Percentiles rank a stretch among this genome's conserved stretches.
Conservation (phyloP, 2,329 filamentous ascomycete species). For the Chaetothyriales sp. region DNA sequence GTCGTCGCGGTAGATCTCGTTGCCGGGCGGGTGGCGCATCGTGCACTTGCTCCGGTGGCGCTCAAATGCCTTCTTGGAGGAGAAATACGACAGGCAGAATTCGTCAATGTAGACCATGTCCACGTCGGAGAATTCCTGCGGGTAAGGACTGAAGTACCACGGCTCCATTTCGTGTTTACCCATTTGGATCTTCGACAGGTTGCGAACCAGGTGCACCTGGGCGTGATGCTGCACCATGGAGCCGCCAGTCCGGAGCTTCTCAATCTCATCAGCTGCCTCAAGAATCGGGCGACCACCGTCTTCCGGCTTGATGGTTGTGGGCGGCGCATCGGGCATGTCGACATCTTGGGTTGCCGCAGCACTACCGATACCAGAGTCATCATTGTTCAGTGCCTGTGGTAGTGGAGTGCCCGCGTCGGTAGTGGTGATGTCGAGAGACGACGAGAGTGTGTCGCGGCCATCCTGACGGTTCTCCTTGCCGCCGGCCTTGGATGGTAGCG, state of each 20-base stretch:
- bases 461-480: conserved; percentile 46
- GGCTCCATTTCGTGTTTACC: conserved; percentile 82
- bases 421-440: conserved; percentile 16
- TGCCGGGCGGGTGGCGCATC: conserved; percentile 81
- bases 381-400: conserved; percentile 9
- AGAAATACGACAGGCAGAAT: conserved; percentile 87
- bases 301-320: conserved; percentile 22
- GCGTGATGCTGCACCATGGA: conserved; percentile 99
- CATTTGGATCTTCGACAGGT: conserved; percentile 88
- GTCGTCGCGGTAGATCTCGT: conserved; percentile 89
- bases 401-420: conserved; percentile 28
- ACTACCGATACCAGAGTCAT: conserved; percentile 16
- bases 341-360: conserved; percentile 21
- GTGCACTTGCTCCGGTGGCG: conserved; percentile 83
- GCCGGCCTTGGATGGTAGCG: conserved; percentile 40
- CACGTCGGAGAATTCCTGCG: conserved; percentile 70
- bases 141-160: conserved; percentile 98
- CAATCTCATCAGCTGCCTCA: conserved; percentile 54
- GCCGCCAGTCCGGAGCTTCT: conserved; percentile 82
- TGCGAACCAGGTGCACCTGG: conserved; percentile 88
- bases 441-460: conserved; percentile 19
- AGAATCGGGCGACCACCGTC: conserved; percentile 19
- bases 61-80: conserved; percentile 63
- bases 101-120: conserved; percentile 95
- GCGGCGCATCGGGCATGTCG: conserved; percentile 28